Base-by-base conservation (phyloP, 768 basidiomycete species). In the Boletus rubropictus region DNA sequence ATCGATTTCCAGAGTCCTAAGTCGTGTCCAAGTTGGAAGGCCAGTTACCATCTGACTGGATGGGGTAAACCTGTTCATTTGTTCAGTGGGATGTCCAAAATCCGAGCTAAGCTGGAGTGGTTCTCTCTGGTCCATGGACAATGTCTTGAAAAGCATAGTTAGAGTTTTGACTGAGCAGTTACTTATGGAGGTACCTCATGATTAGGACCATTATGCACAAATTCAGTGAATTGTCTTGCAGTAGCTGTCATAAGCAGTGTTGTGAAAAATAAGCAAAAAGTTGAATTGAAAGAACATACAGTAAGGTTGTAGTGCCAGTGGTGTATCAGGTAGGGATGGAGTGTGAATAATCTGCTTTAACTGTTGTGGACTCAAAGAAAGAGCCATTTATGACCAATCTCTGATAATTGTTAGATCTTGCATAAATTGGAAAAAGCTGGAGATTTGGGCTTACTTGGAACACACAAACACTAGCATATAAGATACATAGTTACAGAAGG, bases 21-120 rank as follows among this genome's bases (percentile, higher is more conserved):
- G 36, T 32, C 57, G 47, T 17, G 60, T 62, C 60, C 60, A 62
- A 5, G 61, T 45, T 31, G 60, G 61, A 38, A 61, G 51, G 32
- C 63, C 61, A 52, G 15, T 9, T 36, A 7, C 10, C 24, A 3
- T n/a, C 11, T 21, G 49, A 38, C 28, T 49, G 17, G 47, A 20
- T 28, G 39, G 11, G 36, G 20, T 6, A 39, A 25, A 14, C 5
- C 32, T 32, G 25, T 35, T 27, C 20, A 27, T 20, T 29, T 33
- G 31, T 24, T 27, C 27, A 20, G 3, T 41, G 17, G 18, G 24
- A 39, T 58, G 32, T 18, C 20, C 47, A 22, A 14, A n/a, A n/a
- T 38, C 22, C 20, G 59, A 28, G n/a, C 25, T 2, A 6, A 41
- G 43, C 11, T 47, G 3, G 15, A 37, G 32, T 39, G 52, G n/a